Base-by-base conservation (phyloP, 139 green algal genomes). In the Chlamydomonas schloesseri region DNA sequence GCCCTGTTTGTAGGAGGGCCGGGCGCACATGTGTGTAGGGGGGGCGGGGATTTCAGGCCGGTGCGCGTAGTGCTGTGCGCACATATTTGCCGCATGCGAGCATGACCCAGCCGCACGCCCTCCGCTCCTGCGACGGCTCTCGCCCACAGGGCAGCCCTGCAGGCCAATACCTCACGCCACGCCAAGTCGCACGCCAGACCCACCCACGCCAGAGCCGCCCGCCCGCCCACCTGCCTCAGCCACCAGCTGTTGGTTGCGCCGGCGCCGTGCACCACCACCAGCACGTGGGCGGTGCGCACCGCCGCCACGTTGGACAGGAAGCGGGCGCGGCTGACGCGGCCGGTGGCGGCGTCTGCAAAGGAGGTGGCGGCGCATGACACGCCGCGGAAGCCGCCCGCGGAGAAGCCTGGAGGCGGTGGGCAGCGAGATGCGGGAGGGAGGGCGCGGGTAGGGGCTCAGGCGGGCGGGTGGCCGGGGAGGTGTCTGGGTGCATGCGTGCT, bases 231-330 rank as follows among this genome's bases (percentile, higher is more conserved):
- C 62, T 83, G 62, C 60, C 77, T 64, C 77, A 83, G 65, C 42
- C 73, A 83, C 50, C 42, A 83, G 31, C 31, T 47, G 42, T 83
- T 83, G 62, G 28, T 53, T 3, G 77, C 77, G n/a, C 77, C 77
- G 28, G 77, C 77, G 37, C 77, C 77, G n/a, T 83, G 77, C 60
- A 74, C 26, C 46, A 83, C 62, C 31, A 73, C 62, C 24, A 83
- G 77, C 77, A 83, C 77, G 77, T 83, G 62, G 13, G 77, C 77
- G 28, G 37, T 50, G 33, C 62, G 37, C 46, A 83, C 77, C 26
- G 77, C 77, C 31, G 77, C 60, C 36, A 83, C 29, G 62, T 83
- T 83, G 77, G 26, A n/a, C 77, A 64, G 37, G 62, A 83, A 83
- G 13, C 50, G 60, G 3, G 29, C 14, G 9, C 34, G 23, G n/a